phyloP scores from a whole-genome alignment of 1,139 yeast genomes.

The Hyphopichia fennica region DNA sequence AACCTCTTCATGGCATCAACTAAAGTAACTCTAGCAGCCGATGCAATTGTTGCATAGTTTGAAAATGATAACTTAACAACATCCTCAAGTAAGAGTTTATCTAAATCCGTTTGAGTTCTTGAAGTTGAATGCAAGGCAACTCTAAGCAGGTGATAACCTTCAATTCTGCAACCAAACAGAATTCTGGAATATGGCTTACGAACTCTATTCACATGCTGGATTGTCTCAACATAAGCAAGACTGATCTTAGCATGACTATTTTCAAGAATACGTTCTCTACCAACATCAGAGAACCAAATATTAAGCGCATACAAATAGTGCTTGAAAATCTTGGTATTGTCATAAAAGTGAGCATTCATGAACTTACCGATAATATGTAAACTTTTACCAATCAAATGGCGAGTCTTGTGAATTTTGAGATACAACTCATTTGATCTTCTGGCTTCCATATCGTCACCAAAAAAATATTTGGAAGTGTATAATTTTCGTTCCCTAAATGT shows the following conservation, averaged over 20 bases:
- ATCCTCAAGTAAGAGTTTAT: conserved; percentile 64
- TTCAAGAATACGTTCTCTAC: conserved; percentile 67
- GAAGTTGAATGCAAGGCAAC: conserved; percentile 74
- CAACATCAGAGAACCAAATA: conserved; percentile 84
- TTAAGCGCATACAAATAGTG: conserved; percentile 66
- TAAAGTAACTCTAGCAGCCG: conserved; percentile 70
- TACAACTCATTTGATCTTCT: conserved; percentile 56
- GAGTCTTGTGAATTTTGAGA: conserved; percentile 57
- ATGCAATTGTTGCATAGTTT: conserved; percentile 66
- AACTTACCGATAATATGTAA: conserved; percentile 61
- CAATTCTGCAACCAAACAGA: conserved; percentile 74
- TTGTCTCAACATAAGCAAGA: conserved; percentile 33
- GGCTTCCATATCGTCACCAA: conserved; percentile 49
- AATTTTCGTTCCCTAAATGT: conserved; percentile 62
- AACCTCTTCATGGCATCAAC: conserved; percentile 73
- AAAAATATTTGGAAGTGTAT: conserved; percentile 58
- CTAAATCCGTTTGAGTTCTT: conserved; percentile 68
- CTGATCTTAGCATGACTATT: conserved; percentile 46
- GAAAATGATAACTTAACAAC: conserved; percentile 70
- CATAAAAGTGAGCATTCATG: conserved; percentile 52
- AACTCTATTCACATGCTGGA: conserved; percentile 46
- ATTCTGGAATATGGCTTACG: conserved; percentile 79
- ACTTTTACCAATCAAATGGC: conserved; percentile 64
- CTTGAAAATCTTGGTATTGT: conserved; percentile 69
- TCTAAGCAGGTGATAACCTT: conserved; percentile 74